Conservation (phyloP, 106 monocot genomes). For the Dioscorea alata region DNA sequence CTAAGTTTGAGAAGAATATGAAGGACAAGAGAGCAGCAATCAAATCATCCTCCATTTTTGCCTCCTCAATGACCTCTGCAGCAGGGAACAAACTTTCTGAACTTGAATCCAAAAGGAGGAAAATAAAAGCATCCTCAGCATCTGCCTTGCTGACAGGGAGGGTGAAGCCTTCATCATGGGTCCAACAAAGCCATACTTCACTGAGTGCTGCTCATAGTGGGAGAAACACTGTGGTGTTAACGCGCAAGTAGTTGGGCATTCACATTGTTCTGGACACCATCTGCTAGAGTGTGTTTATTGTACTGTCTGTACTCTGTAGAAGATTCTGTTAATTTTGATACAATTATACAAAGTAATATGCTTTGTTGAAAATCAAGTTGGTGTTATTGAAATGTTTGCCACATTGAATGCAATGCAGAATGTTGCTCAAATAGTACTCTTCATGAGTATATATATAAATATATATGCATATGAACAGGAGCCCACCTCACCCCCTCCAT, state of each 20-base stretch:
- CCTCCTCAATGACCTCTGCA: slow-evolving; percentile 20
- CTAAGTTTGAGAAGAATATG: slow-evolving; percentile 72
- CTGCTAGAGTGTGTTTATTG: no score
- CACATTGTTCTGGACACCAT: no score
- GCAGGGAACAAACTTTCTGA: slow-evolving; percentile 31
- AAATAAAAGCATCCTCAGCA: slow-evolving; percentile 45
- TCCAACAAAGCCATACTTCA: slow-evolving; percentile 1
- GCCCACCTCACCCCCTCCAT: no score
- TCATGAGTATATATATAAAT: no score
- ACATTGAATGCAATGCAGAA: no score
- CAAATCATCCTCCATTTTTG: slow-evolving; percentile 84
- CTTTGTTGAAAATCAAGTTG: no score
- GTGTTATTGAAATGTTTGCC: no score
- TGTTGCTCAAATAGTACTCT: no score
- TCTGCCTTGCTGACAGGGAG: slow-evolving; percentile 58
- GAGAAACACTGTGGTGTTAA: slow-evolving; percentile 7
- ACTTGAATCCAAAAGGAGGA: slow-evolving; percentile 64
- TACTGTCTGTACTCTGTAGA: no score
- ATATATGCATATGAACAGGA: no score
- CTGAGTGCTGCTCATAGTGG: not conserved
- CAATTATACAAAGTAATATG: no score
- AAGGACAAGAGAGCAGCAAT: slow-evolving; percentile 79
- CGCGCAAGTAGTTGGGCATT: slow-evolving; percentile 1
- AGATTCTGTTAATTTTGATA: no score
- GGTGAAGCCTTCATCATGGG: slow-evolving; percentile 64